These are phyloP conservation scores for Chaetomium strumarium DNA, from an alignment of 2,329 filamentous ascomycete species.

Conservation along the genomic window DNA sequence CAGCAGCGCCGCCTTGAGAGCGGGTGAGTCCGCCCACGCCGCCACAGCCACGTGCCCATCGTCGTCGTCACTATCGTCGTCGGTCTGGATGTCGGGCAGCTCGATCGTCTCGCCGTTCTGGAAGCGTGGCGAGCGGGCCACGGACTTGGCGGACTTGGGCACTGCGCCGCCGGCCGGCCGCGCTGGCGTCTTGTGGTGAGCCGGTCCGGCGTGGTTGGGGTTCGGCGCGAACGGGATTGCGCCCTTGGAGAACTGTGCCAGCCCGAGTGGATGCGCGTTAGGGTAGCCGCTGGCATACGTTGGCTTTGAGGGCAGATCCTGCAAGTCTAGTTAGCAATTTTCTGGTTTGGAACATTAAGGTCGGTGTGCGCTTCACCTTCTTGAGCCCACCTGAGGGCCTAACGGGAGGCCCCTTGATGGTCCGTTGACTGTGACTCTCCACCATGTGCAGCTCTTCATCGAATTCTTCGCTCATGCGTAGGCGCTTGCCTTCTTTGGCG, in stretches of 20 bases:
- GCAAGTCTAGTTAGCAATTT: constrained; percentile 31
- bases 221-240: constrained; percentile 82
- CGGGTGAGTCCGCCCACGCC: constrained; percentile 79
- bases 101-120: constrained; percentile 86
- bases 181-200: constrained; percentile 62
- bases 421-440: constrained; percentile 42
- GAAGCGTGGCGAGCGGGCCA: constrained; percentile 69
- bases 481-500: constrained; percentile 68
- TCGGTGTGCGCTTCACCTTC: constrained; percentile 50
- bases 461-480: constrained; percentile 68
- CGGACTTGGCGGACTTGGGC: constrained; percentile 48
- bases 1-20: constrained; percentile 67
- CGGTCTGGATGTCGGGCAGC: constrained; percentile 90
- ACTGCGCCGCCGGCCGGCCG: constrained; percentile 43
- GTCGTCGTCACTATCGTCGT: constrained; percentile 57
- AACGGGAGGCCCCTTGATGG: constrained; percentile 75
- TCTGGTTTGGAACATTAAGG: not conserved
- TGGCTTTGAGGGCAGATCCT: constrained; percentile 58
- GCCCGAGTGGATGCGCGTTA: constrained; percentile 66
- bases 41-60: constrained; percentile 48
- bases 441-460: constrained; percentile 55
- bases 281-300: constrained; percentile 57
- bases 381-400: constrained; percentile 66
- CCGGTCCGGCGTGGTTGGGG: constrained; percentile 45
- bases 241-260: constrained; percentile 83